A percentile compares a stretch with the other conserved stretches of the same genome.
Evolutionary conservation across 176 grass and related monocot species (phyloP).

Genomic region (Aegilops sharonensis): DNA sequence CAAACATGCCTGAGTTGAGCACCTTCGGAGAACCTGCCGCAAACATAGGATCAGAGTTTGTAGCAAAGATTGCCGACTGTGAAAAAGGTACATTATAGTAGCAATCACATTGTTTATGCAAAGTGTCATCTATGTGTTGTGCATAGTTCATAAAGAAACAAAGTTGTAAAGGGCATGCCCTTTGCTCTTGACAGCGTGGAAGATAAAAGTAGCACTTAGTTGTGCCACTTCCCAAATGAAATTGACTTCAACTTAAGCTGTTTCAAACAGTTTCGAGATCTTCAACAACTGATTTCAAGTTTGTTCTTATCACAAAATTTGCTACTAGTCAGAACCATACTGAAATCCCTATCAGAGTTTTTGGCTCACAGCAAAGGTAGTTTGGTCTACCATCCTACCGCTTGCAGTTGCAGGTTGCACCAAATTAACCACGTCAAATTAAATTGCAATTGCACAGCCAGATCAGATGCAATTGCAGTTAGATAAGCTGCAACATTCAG

Average conservation of each 20-base stretch:
- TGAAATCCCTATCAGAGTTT: neutral
- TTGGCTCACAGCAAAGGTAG: neutral
- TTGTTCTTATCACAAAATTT: neutral
- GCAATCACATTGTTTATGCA: neutral
- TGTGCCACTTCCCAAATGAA: neutral
- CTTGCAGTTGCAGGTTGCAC: neutral
- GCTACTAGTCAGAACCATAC: neutral
- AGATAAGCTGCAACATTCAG: neutral
- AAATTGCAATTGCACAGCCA: neutral
- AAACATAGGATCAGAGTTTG: neutral
- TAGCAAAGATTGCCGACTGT: neutral
- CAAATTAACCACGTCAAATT: neutral
- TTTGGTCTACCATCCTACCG: neutral
- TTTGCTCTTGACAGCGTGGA: neutral
- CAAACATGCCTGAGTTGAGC: conserved; percentile 45
- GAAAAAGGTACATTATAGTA: neutral
- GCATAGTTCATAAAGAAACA: neutral
- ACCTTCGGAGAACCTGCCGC: conserved; percentile 33
- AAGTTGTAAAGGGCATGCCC: neutral
- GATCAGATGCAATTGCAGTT: neutral
- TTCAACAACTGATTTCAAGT: neutral
- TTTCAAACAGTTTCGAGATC: neutral
- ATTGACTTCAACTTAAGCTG: neutral
- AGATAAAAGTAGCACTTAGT: neutral
- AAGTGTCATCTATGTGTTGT: neutral